Evolutionary conservation across 768 basidiomycete genomes (phyloP).

Genomic region (Russula ochroleuca): DNA sequence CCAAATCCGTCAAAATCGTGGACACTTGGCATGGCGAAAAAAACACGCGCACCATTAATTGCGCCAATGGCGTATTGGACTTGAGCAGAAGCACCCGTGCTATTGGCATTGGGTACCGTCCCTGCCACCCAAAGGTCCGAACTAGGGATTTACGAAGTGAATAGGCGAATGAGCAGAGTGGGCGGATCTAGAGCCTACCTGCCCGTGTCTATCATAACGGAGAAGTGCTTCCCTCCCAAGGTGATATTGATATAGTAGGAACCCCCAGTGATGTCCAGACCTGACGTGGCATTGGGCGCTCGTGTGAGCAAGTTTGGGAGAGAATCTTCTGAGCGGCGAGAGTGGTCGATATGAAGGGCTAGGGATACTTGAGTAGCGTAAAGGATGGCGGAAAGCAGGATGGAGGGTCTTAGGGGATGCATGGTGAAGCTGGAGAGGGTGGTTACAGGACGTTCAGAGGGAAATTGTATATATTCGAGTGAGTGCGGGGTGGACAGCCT

Average conservation of each 20-base stretch:
- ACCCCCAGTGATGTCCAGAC: not conserved
- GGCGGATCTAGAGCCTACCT: conserved; percentile 34
- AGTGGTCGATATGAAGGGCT: conserved; percentile 5
- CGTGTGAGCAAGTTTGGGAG: not conserved
- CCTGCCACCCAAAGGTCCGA: conserved; percentile 62
- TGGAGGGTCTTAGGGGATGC: not conserved
- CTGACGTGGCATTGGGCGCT: not conserved
- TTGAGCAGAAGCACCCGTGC: conserved; percentile 38
- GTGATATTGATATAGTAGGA: conserved; percentile 35
- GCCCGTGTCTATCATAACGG: conserved; percentile 44
- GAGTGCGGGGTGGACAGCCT: not conserved
- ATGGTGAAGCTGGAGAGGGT: not conserved
- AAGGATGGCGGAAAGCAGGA: conserved; percentile 5
- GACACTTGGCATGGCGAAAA: not conserved
- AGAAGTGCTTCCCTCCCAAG: conserved; percentile 34
- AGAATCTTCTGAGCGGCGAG: not conserved
- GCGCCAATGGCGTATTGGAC: conserved; percentile 54
- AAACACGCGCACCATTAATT: conserved; percentile 31
- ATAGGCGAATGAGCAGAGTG: not conserved
- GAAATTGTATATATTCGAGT: not conserved
- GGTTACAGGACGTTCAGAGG: not conserved
- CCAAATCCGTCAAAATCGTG: not conserved
- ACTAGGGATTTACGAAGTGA: conserved; percentile 33
- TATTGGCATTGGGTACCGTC: conserved; percentile 38
- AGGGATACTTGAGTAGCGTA: not conserved